These are phyloP conservation scores for Lichtheimia corymbifera DNA, from an alignment of 371 early-diverging fungal genomes.

Conservation along the genomic window DNA sequence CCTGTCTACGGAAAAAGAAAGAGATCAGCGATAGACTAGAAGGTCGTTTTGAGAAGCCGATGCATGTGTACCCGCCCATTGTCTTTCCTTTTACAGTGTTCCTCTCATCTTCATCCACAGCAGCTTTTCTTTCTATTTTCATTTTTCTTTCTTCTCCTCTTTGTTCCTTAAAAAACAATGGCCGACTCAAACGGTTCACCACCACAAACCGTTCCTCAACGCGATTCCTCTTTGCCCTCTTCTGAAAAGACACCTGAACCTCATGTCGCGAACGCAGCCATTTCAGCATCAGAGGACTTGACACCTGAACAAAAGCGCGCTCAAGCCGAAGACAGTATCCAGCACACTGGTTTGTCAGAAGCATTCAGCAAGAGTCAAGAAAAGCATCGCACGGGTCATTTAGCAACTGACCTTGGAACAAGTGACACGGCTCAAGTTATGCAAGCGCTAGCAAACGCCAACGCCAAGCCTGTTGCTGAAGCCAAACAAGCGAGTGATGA, in stretches of 20 bases:
- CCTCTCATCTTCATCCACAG: not conserved
- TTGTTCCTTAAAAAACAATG: constrained; percentile 7
- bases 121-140: not conserved
- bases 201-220: constrained; percentile 7
- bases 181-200: constrained; percentile 10
- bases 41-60: not conserved
- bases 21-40: not conserved
- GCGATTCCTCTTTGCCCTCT: constrained; percentile 1
- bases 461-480: constrained; percentile 13
- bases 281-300: constrained; percentile 10
- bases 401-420: constrained; percentile 16
- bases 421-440: constrained; percentile 9
- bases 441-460: constrained; percentile 14
- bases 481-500: no score
- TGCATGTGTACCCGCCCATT: not conserved
- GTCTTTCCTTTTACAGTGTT: constrained; percentile 7
- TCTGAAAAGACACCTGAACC: not conserved
- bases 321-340: constrained; percentile 6
- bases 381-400: constrained; percentile 3
- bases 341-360: constrained; percentile 13
- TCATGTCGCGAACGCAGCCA: not conserved
- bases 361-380: constrained; percentile 9
- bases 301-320: constrained; percentile 14
- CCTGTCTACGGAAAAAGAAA: constrained; percentile 1
- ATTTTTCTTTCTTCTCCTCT: not conserved